A percentile compares a stretch with the other conserved stretches of the same genome.
These are phyloP conservation scores for Lupinus albus DNA, from an alignment of 306 rosid genomes.

Conservation along the genomic window DNA sequence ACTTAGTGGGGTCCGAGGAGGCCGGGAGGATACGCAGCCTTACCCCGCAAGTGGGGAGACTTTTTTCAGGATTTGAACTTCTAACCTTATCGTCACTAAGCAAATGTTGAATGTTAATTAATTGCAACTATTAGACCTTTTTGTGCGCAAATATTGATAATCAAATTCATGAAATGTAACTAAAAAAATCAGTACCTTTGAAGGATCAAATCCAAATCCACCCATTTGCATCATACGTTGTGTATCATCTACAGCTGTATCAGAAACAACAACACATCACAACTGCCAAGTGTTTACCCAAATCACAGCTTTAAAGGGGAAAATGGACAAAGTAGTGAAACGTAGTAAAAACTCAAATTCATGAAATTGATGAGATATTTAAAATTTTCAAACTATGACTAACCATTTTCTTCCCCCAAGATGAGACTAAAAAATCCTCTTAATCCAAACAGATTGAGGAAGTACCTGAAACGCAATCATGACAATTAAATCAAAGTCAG, in stretches of 20 bases:
- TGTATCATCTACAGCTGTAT: constrained; percentile 93
- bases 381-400: constrained; percentile 41
- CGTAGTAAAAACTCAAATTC: constrained; percentile 13
- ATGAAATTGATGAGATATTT: constrained; percentile 9
- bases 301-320: constrained; percentile 12
- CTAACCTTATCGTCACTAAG: too few relatives aligned
- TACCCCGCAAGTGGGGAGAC: too few relatives aligned
- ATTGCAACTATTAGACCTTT: not conserved
- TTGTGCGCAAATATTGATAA: constrained; percentile 9
- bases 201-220: constrained; percentile 92
- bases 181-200: constrained; percentile 64
- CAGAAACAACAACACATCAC: constrained; percentile 37
- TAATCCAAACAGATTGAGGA: constrained; percentile 92
- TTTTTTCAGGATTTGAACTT: too few relatives aligned
- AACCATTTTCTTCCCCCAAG: constrained; percentile 99
- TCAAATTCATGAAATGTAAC: constrained; percentile 28
- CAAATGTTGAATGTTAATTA: not conserved
- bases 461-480: constrained; percentile 69
- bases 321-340: not conserved
- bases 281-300: constrained; percentile 23
- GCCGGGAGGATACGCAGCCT: too few relatives aligned
- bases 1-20: too few relatives aligned
- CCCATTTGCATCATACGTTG: constrained; percentile 99
- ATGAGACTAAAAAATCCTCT: constrained; percentile 98
- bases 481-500: constrained; percentile 33